These are phyloP conservation scores for Angomonas desouzai DNA, from an alignment of 208 protist species.

Conservation along the genomic window DNA sequence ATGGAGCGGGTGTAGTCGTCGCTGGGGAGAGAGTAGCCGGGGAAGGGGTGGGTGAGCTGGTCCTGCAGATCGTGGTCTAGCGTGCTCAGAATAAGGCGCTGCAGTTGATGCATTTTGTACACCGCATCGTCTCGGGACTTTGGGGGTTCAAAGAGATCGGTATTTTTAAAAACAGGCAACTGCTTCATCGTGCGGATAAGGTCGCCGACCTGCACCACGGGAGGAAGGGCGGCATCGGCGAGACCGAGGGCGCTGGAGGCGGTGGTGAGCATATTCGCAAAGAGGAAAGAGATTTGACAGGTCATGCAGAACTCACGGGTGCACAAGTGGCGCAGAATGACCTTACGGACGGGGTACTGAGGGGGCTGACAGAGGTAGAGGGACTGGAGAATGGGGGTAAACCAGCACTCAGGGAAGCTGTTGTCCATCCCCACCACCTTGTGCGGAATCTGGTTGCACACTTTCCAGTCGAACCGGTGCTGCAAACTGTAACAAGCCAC, in stretches of 20 bases:
- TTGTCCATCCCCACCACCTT: conserved; percentile 83
- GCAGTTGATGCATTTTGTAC: conserved; percentile 75
- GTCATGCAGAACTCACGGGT: conserved; percentile 79
- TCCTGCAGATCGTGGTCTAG: conserved; percentile 79
- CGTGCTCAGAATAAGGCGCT: conserved; percentile 63
- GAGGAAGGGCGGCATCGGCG: conserved; percentile 58
- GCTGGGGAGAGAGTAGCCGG: conserved; percentile 47
- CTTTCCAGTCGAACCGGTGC: conserved; percentile 75
- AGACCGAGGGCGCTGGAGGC: conserved; percentile 42
- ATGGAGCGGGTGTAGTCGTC: conserved; percentile 71
- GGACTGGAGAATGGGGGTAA: conserved; percentile 76
- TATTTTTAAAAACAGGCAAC: conserved; percentile 40
- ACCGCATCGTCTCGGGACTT: conserved; percentile 83
- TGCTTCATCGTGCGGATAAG: conserved; percentile 82
- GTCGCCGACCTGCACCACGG: conserved; percentile 81
- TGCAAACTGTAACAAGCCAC: conserved; percentile 83
- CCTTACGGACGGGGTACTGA: conserved; percentile 76
- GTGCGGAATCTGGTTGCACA: conserved; percentile 76
- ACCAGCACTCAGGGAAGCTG: conserved; percentile 88
- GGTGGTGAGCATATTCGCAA: conserved; percentile 83
- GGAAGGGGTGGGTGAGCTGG: conserved; percentile 75
- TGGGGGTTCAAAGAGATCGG: conserved; percentile 63
- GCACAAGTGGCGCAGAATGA: conserved; percentile 80
- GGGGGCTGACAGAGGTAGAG: conserved; percentile 83
- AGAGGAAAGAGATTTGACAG: conserved; percentile 85